Conservation (phyloP, 2,329 filamentous ascomycete species). For the Sphaerostilbella broomeana region DNA sequence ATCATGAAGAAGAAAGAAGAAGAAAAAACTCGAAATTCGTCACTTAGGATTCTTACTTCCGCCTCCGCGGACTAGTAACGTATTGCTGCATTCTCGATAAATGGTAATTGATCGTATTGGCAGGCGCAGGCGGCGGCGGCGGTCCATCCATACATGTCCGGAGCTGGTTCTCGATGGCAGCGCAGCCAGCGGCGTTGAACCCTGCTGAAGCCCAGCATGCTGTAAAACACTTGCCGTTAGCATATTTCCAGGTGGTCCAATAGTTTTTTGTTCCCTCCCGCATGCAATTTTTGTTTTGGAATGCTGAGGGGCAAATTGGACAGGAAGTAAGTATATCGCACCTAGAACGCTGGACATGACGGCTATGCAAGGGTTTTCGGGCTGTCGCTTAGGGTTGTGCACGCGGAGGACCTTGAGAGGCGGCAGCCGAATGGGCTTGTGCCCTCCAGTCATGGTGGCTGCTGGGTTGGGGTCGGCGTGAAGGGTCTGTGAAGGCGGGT, state of each 20-base stretch:
- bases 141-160: conserved; percentile 75
- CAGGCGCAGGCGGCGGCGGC: conserved; percentile 39
- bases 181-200: conserved; percentile 55
- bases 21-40: too few species aligned
- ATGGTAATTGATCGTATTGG: conserved; percentile 90
- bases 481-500: too few species aligned
- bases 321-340: conserved; percentile 27
- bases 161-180: conserved; percentile 52
- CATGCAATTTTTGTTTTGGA: too few species aligned
- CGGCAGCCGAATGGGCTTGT: conserved; percentile 51
- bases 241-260: too few species aligned
- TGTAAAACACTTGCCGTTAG: conserved; percentile 26
- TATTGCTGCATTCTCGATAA: conserved; percentile 68
- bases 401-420: conserved; percentile 51
- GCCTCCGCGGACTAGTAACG: conserved; percentile 47
- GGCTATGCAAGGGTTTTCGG: conserved; percentile 46
- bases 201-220: conserved; percentile 81
- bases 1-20: too few species aligned
- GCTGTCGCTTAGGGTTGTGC: conserved; percentile 43
- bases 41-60: conserved; percentile 26
- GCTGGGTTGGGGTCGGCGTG: conserved; percentile 4
- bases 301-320: background rate
- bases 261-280: too few species aligned
- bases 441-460: conserved; percentile 36
- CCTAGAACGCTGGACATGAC: conserved; percentile 54